A percentile compares a stretch with the other conserved stretches of the same genome.
These are phyloP conservation scores for Oehlia diaphana DNA, from an alignment of 192 early-diverging fungal genomes.

Conservation along the genomic window DNA sequence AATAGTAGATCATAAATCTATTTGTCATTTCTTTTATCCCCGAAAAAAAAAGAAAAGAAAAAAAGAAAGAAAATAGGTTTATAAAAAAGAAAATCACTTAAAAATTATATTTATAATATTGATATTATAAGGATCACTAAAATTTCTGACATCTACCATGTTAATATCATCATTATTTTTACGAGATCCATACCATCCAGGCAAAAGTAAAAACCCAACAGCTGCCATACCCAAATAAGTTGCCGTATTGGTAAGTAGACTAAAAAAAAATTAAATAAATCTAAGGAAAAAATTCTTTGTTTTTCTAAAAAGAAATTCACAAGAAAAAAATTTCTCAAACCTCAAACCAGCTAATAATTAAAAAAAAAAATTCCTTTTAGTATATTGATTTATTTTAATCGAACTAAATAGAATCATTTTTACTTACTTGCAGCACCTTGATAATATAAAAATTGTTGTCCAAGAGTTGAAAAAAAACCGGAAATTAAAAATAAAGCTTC, in stretches of 20 bases:
- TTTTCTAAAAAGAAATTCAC: too few species aligned
- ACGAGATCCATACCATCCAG: conserved; percentile 10
- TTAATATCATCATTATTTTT: background rate
- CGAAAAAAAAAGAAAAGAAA: background rate
- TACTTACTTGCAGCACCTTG: conserved; percentile 60
- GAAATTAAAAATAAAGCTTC: conserved; percentile 51
- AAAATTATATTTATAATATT: background rate
- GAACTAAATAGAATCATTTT: too few species aligned
- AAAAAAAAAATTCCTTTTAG: background rate
- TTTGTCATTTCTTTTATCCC: background rate
- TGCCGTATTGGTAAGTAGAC: conserved; percentile 25
- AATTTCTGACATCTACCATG: background rate
- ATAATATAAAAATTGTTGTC: conserved; percentile 58
- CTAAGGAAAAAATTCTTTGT: too few species aligned
- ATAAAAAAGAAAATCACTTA: background rate
- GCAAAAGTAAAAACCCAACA: conserved; percentile 40
- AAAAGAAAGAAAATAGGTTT: background rate
- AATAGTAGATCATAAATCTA: background rate
- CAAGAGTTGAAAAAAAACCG: conserved; percentile 55
- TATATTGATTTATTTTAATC: too few species aligned
- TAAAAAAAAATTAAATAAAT: background rate
- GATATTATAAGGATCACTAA: background rate
- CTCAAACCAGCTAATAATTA: conserved; percentile 12
- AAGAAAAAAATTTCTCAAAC: background rate
- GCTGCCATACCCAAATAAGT: conserved; percentile 43